These are phyloP conservation scores for Penicillium sp. DNA, from an alignment of 2,329 filamentous ascomycete genomes.

Conservation along the genomic window DNA sequence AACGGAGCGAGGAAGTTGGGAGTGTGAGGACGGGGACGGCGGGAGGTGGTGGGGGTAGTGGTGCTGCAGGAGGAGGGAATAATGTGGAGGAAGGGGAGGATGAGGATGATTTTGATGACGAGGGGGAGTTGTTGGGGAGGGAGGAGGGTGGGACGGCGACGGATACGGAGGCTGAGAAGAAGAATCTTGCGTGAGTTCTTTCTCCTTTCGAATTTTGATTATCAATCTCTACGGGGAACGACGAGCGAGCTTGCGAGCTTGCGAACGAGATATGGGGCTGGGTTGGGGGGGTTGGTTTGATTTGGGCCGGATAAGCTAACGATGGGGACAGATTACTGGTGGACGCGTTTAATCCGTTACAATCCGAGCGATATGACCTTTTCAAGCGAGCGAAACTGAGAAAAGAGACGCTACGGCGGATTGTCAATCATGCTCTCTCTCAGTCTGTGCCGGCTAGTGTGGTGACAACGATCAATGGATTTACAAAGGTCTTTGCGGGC, in stretches of 20 bases:
- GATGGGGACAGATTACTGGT: conserved; percentile 44
- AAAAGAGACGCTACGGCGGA: conserved; percentile 56
- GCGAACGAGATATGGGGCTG: background rate
- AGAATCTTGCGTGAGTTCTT: conserved; percentile 53
- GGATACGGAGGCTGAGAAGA: conserved; percentile 58
- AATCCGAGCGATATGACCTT: conserved; percentile 54
- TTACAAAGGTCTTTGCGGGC: conserved; percentile 70
- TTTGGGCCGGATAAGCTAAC: background rate
- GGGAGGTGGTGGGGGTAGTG: conserved; percentile 29
- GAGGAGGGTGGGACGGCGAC: conserved; percentile 48
- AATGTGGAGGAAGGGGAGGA: conserved; percentile 54
- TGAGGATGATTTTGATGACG: conserved; percentile 56
- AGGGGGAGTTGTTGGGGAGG: conserved; percentile 50
- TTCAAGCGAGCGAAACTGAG: conserved; percentile 57
- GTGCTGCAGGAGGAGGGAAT: conserved; percentile 47
- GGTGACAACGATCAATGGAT: conserved; percentile 67
- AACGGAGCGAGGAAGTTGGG: conserved; percentile 28
- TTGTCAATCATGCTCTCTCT: conserved; percentile 70
- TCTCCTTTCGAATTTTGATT: conserved; percentile 7
- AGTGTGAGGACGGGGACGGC: conserved; percentile 36
- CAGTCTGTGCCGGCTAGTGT: conserved; percentile 70
- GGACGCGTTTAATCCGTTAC: conserved; percentile 53
- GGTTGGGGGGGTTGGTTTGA: conserved; percentile 14
- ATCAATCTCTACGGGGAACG: no score
- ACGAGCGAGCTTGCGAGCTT: no score